Evolutionary conservation across 176 grass and related monocot species (phyloP).

Genomic region (Alloteropsis semialata): DNA sequence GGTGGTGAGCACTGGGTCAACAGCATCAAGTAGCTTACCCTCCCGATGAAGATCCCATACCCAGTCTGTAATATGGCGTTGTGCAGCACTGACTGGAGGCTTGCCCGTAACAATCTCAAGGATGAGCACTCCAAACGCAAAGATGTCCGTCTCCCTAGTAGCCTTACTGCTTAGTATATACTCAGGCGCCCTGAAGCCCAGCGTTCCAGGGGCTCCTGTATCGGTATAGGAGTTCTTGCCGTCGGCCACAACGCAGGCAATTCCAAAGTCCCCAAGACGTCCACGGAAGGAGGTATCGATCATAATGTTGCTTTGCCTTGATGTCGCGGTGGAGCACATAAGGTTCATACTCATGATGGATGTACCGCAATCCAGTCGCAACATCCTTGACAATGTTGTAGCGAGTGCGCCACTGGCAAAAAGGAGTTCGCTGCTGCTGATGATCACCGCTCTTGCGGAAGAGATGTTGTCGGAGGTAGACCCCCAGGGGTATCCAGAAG

Average conservation of each 20-base stretch:
- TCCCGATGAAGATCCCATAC: not conserved
- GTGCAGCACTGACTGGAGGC: too few species aligned
- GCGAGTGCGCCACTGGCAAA: not conserved
- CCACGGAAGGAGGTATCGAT: too few species aligned
- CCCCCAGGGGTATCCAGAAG: too few species aligned
- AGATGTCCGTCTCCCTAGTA: too few species aligned
- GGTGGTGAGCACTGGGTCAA: not conserved
- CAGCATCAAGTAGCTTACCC: not conserved
- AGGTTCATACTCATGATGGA: not conserved
- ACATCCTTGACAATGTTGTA: not conserved
- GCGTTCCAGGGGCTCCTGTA: not conserved
- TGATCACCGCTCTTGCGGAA: not conserved
- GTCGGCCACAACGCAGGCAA: not conserved
- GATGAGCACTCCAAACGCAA: too few species aligned
- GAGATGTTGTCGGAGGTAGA: too few species aligned
- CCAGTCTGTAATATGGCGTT: not conserved
- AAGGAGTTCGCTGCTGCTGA: not conserved
- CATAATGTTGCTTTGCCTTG: not conserved
- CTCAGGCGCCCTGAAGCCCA: too few species aligned
- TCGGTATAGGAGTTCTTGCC: not conserved
- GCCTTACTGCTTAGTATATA: too few species aligned
- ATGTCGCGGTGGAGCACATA: not conserved
- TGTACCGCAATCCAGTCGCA: not conserved
- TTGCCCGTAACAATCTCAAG: not conserved
- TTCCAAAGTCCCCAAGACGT: not conserved